Evolutionary conservation across 1,284 basidiomycete species (phyloP), one percentile per base, ranked within the genome.

Genomic region (Vanrija humicola): DNA sequence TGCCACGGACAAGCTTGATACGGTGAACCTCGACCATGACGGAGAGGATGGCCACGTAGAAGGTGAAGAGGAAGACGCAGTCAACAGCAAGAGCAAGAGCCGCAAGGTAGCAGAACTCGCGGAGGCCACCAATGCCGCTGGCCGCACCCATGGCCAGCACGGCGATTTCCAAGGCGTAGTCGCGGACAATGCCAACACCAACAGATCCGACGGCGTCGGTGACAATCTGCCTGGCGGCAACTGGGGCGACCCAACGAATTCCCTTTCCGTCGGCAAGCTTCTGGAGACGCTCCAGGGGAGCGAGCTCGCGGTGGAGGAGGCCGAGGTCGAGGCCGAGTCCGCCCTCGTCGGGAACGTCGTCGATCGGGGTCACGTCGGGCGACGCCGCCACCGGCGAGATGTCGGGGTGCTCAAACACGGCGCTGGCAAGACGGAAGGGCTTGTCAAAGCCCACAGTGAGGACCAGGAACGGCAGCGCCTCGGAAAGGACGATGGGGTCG

Each of bases 401-500:
- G 61, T 91, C 86, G 3, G 90, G 89, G 66, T 94, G 89, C 19
- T 85, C 83, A 76, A 98, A 91, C 38, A 98, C 89, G 12, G 93
- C 89, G 26, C 88, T 83, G 0, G 93, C 93, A 40, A 98, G 85
- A 12, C 90, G 84, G 57, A 94, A 87, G 0, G 94, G 95, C 77
- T 98, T 98, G 78, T 98, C 95, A 72, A 98, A 98, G 14, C 95
- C 95, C 55, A 98, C 87, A 0, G 91, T 95, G 75, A 96, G 96
- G 43, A 98, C 94, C 39, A 98, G 82, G 85, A 98, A 98, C 0
- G 95, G 95, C 2, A 98, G 82, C 0, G 95, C 94, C 75, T 98
- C 96, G 15, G 90, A 93, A 34, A 98, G 81, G 16, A 88, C 86
- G 55, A 98, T 87, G 2, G 55, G 91, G 75, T 98, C 93, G 65